Evolutionary conservation across 768 basidiomycete species (phyloP).

Genomic region (Agaricus subrufescens): DNA sequence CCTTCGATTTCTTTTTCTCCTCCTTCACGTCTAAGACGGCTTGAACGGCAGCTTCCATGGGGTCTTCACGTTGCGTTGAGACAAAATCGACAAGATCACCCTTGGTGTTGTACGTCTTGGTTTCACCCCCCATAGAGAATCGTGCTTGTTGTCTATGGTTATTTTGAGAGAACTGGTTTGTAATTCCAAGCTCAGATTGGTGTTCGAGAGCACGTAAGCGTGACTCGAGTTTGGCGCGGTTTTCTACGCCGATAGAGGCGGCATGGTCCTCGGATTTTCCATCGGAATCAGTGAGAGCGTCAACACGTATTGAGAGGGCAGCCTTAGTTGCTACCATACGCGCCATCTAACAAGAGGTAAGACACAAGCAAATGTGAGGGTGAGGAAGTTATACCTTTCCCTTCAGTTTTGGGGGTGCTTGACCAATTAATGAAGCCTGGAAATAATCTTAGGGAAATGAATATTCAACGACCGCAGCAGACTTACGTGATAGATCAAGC

Average conservation of each 20-base stretch:
- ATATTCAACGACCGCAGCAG: neutral
- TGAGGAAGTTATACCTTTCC: slow-evolving; percentile 62
- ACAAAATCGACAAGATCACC: slow-evolving; percentile 82
- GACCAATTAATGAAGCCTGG: slow-evolving; percentile 91
- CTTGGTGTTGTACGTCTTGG: slow-evolving; percentile 80
- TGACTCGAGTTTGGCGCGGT: slow-evolving; percentile 93
- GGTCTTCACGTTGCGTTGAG: slow-evolving; percentile 74
- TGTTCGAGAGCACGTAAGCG: slow-evolving; percentile 87
- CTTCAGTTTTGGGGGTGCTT: slow-evolving; percentile 96
- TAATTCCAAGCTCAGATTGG: slow-evolving; percentile 68
- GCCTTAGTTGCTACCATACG: slow-evolving; percentile 99
- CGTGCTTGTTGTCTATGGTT: slow-evolving; percentile 65
- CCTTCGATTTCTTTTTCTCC: slow-evolving; percentile 79
- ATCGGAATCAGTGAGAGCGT: slow-evolving; percentile 90
- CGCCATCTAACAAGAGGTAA: slow-evolving; percentile 67
- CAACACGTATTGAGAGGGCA: slow-evolving; percentile 94
- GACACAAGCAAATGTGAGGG: neutral
- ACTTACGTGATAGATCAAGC: slow-evolving; percentile 94
- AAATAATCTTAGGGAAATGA: neutral
- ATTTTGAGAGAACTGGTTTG: slow-evolving; percentile 56
- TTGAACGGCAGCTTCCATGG: slow-evolving; percentile 71
- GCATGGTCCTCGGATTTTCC: slow-evolving; percentile 81
- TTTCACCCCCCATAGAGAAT: slow-evolving; percentile 78
- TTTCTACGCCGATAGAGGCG: slow-evolving; percentile 86
- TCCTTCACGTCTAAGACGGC: slow-evolving; percentile 79